A percentile compares a stretch with the other conserved stretches of the same genome.
These are phyloP conservation scores for Beauveria sp. DNA, from an alignment of 2,329 filamentous ascomycete species.

Conservation along the genomic window DNA sequence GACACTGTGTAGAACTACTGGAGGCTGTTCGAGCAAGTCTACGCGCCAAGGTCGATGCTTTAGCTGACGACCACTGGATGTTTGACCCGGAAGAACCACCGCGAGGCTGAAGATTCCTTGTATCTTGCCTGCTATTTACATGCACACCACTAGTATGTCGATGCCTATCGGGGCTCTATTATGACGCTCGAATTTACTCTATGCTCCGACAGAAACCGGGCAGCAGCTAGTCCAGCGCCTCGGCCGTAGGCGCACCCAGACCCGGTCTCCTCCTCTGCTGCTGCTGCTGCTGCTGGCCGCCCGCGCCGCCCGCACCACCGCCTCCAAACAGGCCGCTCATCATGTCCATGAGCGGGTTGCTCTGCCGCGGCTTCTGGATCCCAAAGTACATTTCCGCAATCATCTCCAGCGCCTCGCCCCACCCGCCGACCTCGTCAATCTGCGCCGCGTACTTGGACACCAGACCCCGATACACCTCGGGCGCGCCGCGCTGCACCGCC, in stretches of 20 bases:
- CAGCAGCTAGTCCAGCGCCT: slow-evolving; percentile 48
- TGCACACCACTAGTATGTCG: neutral
- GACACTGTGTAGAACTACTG: slow-evolving; percentile 50
- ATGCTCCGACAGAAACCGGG: slow-evolving; percentile 11
- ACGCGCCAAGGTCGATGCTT: slow-evolving; percentile 60
- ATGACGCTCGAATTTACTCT: slow-evolving; percentile 12
- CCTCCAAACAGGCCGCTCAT: slow-evolving; percentile 93
- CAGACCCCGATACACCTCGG: slow-evolving; percentile 76
- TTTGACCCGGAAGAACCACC: slow-evolving; percentile 62
- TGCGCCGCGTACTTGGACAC: slow-evolving; percentile 72
- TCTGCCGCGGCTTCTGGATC: slow-evolving; percentile 79
- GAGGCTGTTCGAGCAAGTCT: slow-evolving; percentile 64
- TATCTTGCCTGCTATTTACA: neutral
- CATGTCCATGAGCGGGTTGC: slow-evolving; percentile 94
- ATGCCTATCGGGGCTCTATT: neutral
- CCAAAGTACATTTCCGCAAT: slow-evolving; percentile 97
- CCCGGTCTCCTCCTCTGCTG: slow-evolving; percentile 30
- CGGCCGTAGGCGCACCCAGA: slow-evolving; percentile 38
- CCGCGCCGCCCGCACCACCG: slow-evolving; percentile 48
- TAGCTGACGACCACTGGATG: slow-evolving; percentile 88
- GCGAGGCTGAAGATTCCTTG: slow-evolving; percentile 22
- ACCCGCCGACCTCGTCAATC: slow-evolving; percentile 61
- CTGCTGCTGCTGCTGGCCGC: slow-evolving; percentile 24
- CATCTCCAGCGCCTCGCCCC: slow-evolving; percentile 76
- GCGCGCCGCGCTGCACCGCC: slow-evolving; percentile 68